Base-by-base conservation (phyloP, 208 protist species). In the Leishmania amazonensis region DNA sequence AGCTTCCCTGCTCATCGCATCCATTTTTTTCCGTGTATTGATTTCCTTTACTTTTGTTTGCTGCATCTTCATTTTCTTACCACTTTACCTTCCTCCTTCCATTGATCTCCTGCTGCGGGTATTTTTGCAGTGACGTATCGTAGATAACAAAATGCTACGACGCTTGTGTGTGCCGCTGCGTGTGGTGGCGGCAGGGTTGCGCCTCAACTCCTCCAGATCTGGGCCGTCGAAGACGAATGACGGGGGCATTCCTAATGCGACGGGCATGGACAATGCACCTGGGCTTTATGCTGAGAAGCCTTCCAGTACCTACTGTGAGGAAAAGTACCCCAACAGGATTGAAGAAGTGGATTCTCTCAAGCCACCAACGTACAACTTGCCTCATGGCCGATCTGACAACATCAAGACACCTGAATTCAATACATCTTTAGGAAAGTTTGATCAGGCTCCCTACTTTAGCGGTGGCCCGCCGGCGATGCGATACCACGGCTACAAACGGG, bases 371-470 rank as follows among this genome's bases (percentile, higher is more conserved):
- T 78, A 81, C 6, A 88, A 91, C 45, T 89, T 90, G 54, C 89
- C 89, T 1, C 88, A 86, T 19, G 90, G 87, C 45, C 83, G 86
- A 24, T 94, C 90, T 74, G 93, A 97, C 76, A 94, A 95, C 80
- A 83, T 97, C 45, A 94, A 95, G 71, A 80, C 80, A 38, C 90
- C 90, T 11, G 90, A 97, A 76, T 96, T 91, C 80, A 84, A 91
- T 75, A 97, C 94, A 11, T 94, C 89, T 42, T 77, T 91, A 62
- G 94, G 94, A 71, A 94, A 96, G 51, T 97, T 96, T 86, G 91
- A 97, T 81, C 85, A 91, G 58, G 93, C 92, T 21, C 94, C 94
- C 31, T 95, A 94, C 75, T 95, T 96, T 80, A 80, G 87, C 38
- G 94, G 94, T 64, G 93, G 92, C 35, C 93, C 93, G 42, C 84